Evolutionary conservation across 1,139 yeast species (phyloP).

Genomic region (Kodamaea sp.): DNA sequence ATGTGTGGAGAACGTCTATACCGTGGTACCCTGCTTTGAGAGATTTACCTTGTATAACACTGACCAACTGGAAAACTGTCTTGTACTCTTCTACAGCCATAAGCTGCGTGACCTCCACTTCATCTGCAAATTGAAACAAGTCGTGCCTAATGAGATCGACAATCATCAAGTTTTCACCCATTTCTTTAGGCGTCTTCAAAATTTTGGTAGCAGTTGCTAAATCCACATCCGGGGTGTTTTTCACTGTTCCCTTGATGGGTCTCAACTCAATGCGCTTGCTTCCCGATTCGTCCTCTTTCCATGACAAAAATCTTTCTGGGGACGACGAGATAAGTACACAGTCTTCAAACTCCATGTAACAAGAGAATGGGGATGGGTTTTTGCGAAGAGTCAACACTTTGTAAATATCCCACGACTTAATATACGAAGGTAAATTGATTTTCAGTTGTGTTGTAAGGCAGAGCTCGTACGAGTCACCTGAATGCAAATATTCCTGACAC

Average conservation of each 20-base stretch:
- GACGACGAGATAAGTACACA: conserved; percentile 79
- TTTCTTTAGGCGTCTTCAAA: conserved; percentile 84
- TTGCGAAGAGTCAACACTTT: conserved; percentile 59
- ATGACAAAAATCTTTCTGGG: conserved; percentile 88
- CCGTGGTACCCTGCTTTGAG: conserved; percentile 54
- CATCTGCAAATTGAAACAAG: conserved; percentile 64
- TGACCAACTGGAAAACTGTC: conserved; percentile 88
- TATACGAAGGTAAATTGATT: conserved; percentile 46
- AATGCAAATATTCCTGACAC: conserved; percentile 69
- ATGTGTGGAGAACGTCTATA: conserved; percentile 71
- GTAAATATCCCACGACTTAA: conserved; percentile 78
- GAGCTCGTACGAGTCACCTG: conserved; percentile 93
- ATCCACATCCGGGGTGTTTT: conserved; percentile 55
- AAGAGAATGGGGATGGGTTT: conserved; percentile 93
- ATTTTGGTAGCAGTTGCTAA: conserved; percentile 61
- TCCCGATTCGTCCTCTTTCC: conserved; percentile 49
- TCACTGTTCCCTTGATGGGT: conserved; percentile 96
- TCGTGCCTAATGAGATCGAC: conserved; percentile 95
- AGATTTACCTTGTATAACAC: conserved; percentile 76
- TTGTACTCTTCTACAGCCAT: conserved; percentile 93
- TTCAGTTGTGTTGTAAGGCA: conserved; percentile 83
- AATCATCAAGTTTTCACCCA: conserved; percentile 96
- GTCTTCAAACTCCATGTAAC: conserved; percentile 75
- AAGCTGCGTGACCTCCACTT: conserved; percentile 71
- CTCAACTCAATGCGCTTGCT: conserved; percentile 67